Evolutionary conservation across 179 eudicot genomes (phyloP).

Genomic region (Drosera spatulata): DNA sequence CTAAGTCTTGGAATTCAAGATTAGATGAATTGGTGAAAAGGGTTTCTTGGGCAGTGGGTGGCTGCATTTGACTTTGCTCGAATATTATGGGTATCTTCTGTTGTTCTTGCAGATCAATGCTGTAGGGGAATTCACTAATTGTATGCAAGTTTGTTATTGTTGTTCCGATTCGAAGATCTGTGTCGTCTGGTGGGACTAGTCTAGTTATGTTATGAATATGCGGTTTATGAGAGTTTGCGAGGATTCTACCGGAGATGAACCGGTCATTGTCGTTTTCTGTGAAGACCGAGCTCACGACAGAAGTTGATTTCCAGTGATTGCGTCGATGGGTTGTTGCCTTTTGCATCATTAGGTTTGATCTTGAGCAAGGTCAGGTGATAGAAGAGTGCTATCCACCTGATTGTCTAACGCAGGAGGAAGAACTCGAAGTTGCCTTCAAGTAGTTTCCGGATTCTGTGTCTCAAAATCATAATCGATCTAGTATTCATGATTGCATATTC

Average conservation of each 20-base stretch:
- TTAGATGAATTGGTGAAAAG: no score
- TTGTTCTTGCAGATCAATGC: neutral
- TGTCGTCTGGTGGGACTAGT: neutral
- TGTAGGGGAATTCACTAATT: neutral
- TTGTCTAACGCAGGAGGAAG: slow-evolving; percentile 67
- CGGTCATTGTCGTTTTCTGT: slow-evolving; percentile 58
- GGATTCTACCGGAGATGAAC: slow-evolving; percentile 48
- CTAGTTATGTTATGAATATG: neutral
- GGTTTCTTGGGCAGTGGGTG: no score
- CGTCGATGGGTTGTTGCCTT: slow-evolving; percentile 70
- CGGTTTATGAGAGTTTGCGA: slow-evolving; percentile 9
- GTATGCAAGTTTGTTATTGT: no score
- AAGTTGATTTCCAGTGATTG: slow-evolving; percentile 52
- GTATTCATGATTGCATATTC: slow-evolving; percentile 88
- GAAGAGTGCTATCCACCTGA: slow-evolving; percentile 83
- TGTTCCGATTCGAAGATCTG: no score
- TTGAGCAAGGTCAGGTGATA: slow-evolving; percentile 86
- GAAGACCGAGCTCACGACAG: slow-evolving; percentile 40
- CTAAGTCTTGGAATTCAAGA: no score
- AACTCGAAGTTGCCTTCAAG: slow-evolving; percentile 72
- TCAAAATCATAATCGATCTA: slow-evolving; percentile 67
- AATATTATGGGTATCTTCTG: no score
- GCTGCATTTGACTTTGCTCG: no score
- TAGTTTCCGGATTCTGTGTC: slow-evolving; percentile 96
- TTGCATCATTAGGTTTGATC: slow-evolving; percentile 81